Conservation (phyloP, 768 basidiomycete genomes). For the Mycena polygramma region DNA sequence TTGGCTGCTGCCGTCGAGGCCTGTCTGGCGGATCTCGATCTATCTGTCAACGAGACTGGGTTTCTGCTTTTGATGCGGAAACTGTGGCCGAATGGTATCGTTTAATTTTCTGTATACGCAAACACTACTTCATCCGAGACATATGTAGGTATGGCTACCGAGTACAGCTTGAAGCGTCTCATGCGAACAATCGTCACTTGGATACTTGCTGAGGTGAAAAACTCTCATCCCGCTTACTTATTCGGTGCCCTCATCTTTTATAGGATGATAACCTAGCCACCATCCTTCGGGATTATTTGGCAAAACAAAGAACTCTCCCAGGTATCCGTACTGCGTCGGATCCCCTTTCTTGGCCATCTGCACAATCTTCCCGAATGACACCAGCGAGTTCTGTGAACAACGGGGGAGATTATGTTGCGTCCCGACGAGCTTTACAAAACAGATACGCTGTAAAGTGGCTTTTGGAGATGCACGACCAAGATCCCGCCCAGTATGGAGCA, state of each 20-base stretch:
- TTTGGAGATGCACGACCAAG: slow-evolving; percentile 73
- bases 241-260: slow-evolving; percentile 1
- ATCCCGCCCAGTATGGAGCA: slow-evolving; percentile 63
- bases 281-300: slow-evolving; percentile 77
- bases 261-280: slow-evolving; percentile 77
- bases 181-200: slow-evolving; percentile 71
- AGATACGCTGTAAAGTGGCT: slow-evolving; percentile 79
- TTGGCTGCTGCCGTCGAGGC: slow-evolving; percentile 80
- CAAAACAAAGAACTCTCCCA: slow-evolving; percentile 68
- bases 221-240: background rate
- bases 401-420: slow-evolving; percentile 79
- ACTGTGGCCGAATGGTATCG: slow-evolving; percentile 81
- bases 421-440: slow-evolving; percentile 64
- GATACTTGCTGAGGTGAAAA: slow-evolving; percentile 78
- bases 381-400: slow-evolving; percentile 61
- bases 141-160: background rate
- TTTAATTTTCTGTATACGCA: slow-evolving; percentile 43
- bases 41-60: slow-evolving; percentile 81
- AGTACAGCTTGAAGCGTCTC: slow-evolving; percentile 74
- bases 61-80: slow-evolving; percentile 76
- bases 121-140: background rate
- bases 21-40: slow-evolving; percentile 76
- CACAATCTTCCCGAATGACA: slow-evolving; percentile 51
- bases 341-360: slow-evolving; percentile 67
- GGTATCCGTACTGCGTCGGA: slow-evolving; percentile 68